phyloP scores from a whole-genome alignment of 1,284 basidiomycete genomes.

The Ganoderma sinense region DNA sequence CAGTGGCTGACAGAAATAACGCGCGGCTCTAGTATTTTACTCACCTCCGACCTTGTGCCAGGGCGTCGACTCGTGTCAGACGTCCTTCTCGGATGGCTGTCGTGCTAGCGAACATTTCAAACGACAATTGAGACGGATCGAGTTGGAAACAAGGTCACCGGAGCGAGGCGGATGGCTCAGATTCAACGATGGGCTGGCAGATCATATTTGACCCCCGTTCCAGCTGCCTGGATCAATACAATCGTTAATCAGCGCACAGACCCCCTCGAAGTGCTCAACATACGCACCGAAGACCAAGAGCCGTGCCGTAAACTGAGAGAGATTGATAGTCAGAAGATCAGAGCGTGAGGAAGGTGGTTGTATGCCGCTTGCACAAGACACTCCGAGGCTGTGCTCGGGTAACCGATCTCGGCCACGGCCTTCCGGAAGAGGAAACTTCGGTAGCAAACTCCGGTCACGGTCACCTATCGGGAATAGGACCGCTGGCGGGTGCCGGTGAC shows the following conservation, averaged over 20 bases:
- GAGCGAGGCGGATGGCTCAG: not conserved
- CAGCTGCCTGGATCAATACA: not conserved
- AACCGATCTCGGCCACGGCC: not conserved
- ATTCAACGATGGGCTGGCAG: not conserved
- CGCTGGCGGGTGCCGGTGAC: not conserved
- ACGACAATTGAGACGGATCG: not conserved
- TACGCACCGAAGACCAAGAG: not conserved
- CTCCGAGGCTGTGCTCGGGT: not conserved
- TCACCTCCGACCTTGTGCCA: not conserved
- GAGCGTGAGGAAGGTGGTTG: not conserved
- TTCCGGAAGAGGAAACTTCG: not conserved
- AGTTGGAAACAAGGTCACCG: not conserved
- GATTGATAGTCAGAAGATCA: not conserved
- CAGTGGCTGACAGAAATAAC: not conserved
- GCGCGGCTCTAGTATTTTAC: not conserved
- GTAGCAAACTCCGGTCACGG: not conserved
- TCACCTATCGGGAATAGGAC: not conserved
- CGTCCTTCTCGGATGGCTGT: not conserved
- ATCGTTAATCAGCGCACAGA: not conserved
- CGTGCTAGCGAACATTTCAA: not conserved
- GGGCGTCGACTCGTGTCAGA: not conserved
- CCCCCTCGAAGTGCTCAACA: not conserved
- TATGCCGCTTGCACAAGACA: not conserved
- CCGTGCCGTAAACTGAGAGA: not conserved
- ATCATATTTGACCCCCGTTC: not conserved